Evolutionary conservation across 148 eudicot species (phyloP).

Genomic region (Rhododendron williamsianum): DNA sequence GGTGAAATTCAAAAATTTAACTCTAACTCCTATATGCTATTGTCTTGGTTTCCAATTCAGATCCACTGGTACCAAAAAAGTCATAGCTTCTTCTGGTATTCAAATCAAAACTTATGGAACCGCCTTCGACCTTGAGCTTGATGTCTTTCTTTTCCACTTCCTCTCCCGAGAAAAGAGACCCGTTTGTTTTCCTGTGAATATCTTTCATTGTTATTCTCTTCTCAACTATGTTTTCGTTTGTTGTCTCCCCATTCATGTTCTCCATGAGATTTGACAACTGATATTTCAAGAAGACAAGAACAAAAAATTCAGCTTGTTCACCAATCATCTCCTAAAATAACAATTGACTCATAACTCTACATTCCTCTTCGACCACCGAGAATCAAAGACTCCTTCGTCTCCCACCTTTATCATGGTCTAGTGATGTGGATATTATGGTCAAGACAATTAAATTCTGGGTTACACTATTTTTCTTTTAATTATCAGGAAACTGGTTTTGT

Average conservation of each 20-base stretch:
- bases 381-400: no score
- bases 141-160: slow-evolving; percentile 18
- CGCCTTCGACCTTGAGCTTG: slow-evolving; percentile 25
- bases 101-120: slow-evolving; percentile 34
- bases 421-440: no score
- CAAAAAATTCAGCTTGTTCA: no score
- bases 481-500: no score
- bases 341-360: no score
- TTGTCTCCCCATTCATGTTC: slow-evolving; percentile 19
- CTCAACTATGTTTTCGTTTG: slow-evolving; percentile 3
- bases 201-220: not conserved
- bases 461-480: no score
- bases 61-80: slow-evolving; percentile 28
- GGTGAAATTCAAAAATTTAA: not conserved
- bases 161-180: slow-evolving; percentile 15
- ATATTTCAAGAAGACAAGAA: no score
- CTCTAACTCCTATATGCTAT: slow-evolving; percentile 19
- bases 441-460: no score
- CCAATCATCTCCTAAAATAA: no score
- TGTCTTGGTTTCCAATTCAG: slow-evolving; percentile 24
- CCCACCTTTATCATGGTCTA: no score
- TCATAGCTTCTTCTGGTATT: slow-evolving; percentile 36
- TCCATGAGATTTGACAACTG: slow-evolving; percentile 39
- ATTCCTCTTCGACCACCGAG: no score
- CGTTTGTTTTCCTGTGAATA: slow-evolving; percentile 4